phyloP scores from a whole-genome alignment of 345 rosid species.

The Hypericum androsaemum region DNA sequence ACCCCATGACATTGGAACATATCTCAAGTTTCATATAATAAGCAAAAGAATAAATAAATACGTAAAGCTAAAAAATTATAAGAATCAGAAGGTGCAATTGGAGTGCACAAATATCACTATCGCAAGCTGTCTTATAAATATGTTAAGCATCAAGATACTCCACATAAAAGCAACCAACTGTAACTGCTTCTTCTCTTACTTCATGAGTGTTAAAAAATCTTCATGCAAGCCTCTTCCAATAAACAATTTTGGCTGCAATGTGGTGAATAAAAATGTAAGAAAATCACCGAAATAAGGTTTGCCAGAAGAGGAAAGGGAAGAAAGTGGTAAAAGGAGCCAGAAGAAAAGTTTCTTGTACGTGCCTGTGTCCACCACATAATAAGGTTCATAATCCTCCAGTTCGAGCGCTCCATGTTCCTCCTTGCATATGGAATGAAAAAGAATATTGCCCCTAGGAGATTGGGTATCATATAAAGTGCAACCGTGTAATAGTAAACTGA shows the following conservation, averaged over 20 bases:
- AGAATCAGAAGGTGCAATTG: too few species aligned
- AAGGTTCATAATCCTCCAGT: conserved; percentile 57
- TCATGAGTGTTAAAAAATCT: conserved; percentile 69
- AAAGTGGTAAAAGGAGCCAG: not conserved
- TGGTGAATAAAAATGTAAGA: conserved; percentile 1
- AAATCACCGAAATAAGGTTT: not conserved
- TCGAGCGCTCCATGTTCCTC: conserved; percentile 79
- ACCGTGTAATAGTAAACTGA: conserved; percentile 62
- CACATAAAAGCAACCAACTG: conserved; percentile 3
- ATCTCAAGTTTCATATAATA: conserved; percentile 2
- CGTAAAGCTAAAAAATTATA: too few species aligned
- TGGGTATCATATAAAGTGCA: conserved; percentile 75
- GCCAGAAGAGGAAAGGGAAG: not conserved
- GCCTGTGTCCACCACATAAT: conserved; percentile 99
- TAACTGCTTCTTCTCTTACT: conserved; percentile 39
- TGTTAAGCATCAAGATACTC: not conserved
- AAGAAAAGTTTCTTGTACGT: conserved; percentile 23
- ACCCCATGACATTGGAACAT: conserved; percentile 6
- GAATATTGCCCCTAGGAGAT: conserved; percentile 52
- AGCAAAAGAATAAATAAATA: not conserved
- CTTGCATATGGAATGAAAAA: conserved; percentile 72
- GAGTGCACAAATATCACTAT: too few species aligned
- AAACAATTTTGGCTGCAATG: conserved; percentile 76
- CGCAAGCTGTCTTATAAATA: too few species aligned
- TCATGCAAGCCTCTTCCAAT: conserved; percentile 98